Percentiles rank a stretch among this genome's conserved stretches.
Evolutionary conservation across 192 early-diverging fungal genomes (phyloP).

Genomic region (Chytriomyces hyalinus): DNA sequence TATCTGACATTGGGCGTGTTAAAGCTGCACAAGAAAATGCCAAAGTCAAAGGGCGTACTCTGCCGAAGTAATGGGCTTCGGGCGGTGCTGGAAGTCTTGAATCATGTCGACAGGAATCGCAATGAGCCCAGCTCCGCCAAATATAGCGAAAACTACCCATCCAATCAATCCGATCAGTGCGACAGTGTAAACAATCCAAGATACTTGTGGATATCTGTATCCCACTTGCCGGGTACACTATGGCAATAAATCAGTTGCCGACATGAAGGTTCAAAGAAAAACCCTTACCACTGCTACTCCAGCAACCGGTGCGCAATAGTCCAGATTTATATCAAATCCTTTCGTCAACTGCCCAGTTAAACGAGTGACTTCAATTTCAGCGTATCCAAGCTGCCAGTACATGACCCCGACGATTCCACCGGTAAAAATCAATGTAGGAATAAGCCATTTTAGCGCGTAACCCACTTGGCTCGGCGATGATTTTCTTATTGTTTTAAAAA

Average conservation of each 20-base stretch:
- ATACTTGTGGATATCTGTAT: constrained; percentile 50
- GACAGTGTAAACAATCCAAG: constrained; percentile 58
- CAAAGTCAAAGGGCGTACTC: constrained; percentile 41
- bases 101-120: constrained; percentile 60
- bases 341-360: constrained; percentile 32
- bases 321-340: constrained; percentile 24
- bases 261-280: background rate
- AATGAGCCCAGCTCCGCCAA: constrained; percentile 64
- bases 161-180: constrained; percentile 60
- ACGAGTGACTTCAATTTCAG: constrained; percentile 42
- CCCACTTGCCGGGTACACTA: constrained; percentile 43
- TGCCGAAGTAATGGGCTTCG: constrained; percentile 57
- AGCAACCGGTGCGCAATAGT: constrained; percentile 32
- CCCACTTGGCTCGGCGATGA: constrained; percentile 42
- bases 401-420: constrained; percentile 49
- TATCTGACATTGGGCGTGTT: constrained; percentile 38
- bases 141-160: constrained; percentile 62
- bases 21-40: background rate
- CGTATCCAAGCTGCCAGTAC: constrained; percentile 58
- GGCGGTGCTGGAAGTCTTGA: constrained; percentile 57
- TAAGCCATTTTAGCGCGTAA: constrained; percentile 63
- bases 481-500: constrained; percentile 21
- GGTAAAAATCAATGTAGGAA: constrained; percentile 55
- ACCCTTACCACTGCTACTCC: constrained; percentile 17
- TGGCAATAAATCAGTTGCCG: background rate